These are phyloP conservation scores for Penicillium rolfsii DNA, from an alignment of 2,329 filamentous ascomycete species.

Conservation along the genomic window DNA sequence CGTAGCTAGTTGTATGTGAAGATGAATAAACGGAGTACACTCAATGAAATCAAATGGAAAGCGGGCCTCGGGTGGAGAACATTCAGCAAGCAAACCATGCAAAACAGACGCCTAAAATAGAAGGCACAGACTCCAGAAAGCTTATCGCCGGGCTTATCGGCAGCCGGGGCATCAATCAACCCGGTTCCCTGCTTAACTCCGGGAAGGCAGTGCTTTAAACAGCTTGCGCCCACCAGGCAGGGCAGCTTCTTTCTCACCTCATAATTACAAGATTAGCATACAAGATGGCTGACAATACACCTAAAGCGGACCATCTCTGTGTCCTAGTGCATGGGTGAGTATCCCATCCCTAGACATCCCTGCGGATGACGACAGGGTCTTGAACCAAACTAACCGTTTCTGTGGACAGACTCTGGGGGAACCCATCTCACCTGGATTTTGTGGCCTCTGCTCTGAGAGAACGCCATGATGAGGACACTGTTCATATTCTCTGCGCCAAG, in stretches of 20 bases:
- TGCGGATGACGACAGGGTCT: conserved; percentile 17
- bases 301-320: conserved; percentile 57
- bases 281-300: conserved; percentile 15
- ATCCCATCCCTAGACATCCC: not conserved
- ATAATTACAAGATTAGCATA: not conserved
- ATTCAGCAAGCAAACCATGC: conserved; percentile 2
- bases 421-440: conserved; percentile 61
- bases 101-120: conserved; percentile 8
- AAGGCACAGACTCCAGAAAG: not conserved
- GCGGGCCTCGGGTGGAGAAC: not conserved
- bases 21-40: not conserved
- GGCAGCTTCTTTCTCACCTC: not conserved
- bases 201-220: conserved; percentile 10
- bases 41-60: not conserved
- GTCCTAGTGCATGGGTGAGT: conserved; percentile 65
- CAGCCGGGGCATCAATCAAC: conserved; percentile 5
- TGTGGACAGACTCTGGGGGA: conserved; percentile 60
- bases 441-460: conserved; percentile 57
- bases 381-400: conserved; percentile 16
- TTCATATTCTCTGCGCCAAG: conserved; percentile 61
- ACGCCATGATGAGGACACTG: conserved; percentile 52
- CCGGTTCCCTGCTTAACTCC: conserved; percentile 17
- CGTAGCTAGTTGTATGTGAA: not conserved
- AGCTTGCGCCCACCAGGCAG: not conserved
- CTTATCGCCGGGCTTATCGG: conserved; percentile 10